Base-by-base conservation (phyloP, 179 eudicot genomes). In the Corrigiola litoralis region DNA sequence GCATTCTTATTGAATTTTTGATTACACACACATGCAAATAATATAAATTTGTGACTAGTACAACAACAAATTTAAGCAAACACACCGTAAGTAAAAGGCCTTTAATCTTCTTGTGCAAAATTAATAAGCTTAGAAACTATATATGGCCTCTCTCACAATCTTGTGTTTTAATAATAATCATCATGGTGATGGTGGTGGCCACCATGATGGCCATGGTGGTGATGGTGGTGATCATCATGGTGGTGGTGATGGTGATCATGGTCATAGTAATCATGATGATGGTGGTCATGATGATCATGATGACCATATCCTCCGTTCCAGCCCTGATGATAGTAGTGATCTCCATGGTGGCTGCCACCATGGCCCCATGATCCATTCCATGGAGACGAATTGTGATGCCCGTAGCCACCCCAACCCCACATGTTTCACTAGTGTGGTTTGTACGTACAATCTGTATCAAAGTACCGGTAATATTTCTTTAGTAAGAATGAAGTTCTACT, bases 331-430 rank as follows among this genome's bases (percentile, higher is more conserved):
- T 52, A 33, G 32, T 61, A 2, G 13, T 49, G 7, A 41, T 68
- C 51, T 12, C 53, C 61, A 52, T 46, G 53, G 21, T 40, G 59
- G 33, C 27, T 9, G 23, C 48, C 55, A 7, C 58, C 63, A 18
- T 23, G 37, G 38, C 28, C 58, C 24, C 32, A 42, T 12, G 70
- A 45, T 28, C 33, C 67, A 20, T 61, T 33, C 36, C 65, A 71
- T 58, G 71, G 74, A 11, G 55, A 38, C 50, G 66, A 31, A 41
- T 65, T 48, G 23, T 72, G 60, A 59, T 72, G 71, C 9, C 76
- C 71, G 18, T 66, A 58, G 23, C 61, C 18, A 37, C 50, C 64
- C 61, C 60, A 36, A 25, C 66, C 51, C 66, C 60, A 69, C 10
- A 52, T 51, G n/a, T n/a, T n/a, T n/a, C n/a, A n/a, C n/a, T n/a